Evolutionary conservation across 768 basidiomycete species (phyloP), one percentile per base, ranked within the genome.

Genomic region (Aureoboletus auriporus): DNA sequence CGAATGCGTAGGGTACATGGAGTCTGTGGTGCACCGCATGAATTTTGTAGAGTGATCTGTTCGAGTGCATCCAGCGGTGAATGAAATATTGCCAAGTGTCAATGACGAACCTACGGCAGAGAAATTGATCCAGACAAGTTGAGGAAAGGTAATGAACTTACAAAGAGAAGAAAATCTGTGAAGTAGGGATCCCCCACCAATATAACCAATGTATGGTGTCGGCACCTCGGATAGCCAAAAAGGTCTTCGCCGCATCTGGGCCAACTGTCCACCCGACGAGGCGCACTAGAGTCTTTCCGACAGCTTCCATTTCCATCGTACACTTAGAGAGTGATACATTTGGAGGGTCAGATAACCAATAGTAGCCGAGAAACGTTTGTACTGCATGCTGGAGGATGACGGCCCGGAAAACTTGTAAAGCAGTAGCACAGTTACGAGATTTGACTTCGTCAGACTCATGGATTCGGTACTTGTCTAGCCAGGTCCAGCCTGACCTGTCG

Each of bases 21-120:
- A 99, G 82, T 9, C 93, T 78, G 66, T 98, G 96, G 67, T 99
- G 96, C 69, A 86, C 84, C 0, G 91, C 91, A 67, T 99, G 96
- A 54, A 97, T 75, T 55, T 83, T 88, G 73, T 95, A 98, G 29
- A 98, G 75, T 68, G 79, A 97, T 56, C 83, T 88, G 74, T 90
- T 91, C 59, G 80, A 71, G 71, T 98, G 96, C 86, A 96, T 91
- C 38, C 73, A 69, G 35, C 95, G 91, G 64, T 99, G 96, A n/a
- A 92, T 74, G 71, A 94, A 93, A 69, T 98, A 99, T 68, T 99
- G 94, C 93, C 93, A 97, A 29, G 93, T 93, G 71, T 99, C 96
- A 56, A 98, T 84, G 49, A 93, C 61, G 68, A 96, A 89, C 74
- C 96, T 95, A 23, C 20, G 16, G 16, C 28, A 31, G 17, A 13